Conservation (phyloP, 305 asterid genomes). For the Coffea humblotiana region DNA sequence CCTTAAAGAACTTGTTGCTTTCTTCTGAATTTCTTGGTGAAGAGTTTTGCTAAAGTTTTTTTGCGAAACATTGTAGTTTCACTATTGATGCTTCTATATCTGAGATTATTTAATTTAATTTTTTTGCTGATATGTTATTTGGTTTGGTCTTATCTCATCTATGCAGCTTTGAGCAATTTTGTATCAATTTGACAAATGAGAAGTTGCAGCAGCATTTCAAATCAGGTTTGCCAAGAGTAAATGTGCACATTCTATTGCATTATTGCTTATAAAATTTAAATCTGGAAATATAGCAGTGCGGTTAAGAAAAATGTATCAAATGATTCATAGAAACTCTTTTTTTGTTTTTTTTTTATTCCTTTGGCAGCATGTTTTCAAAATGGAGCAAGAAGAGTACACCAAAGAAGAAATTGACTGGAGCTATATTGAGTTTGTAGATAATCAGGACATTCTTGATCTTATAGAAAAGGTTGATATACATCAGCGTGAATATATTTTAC, state of each 20-base stretch:
- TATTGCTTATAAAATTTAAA: neutral
- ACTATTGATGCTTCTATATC: conserved; percentile 13
- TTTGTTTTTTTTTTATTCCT: neutral
- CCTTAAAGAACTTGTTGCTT: neutral
- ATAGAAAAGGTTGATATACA: conserved; percentile 61
- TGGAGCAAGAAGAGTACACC: conserved; percentile 92
- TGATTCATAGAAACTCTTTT: conserved; percentile 1
- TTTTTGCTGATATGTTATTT: neutral
- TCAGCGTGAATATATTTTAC: neutral
- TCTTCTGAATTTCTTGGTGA: neutral
- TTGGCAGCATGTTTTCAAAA: conserved; percentile 84
- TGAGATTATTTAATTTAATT: neutral
- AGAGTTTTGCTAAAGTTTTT: conserved; percentile 6
- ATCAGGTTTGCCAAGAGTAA: conserved; percentile 52
- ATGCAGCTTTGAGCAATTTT: conserved; percentile 92
- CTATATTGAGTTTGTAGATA: conserved; percentile 75
- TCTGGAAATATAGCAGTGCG: neutral
- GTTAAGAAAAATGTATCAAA: neutral
- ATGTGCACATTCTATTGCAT: neutral
- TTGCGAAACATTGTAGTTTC: conserved; percentile 13
- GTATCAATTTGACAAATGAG: conserved; percentile 88
- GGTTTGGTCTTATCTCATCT: conserved; percentile 13
- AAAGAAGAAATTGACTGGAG: conserved; percentile 93
- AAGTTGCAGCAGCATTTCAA: conserved; percentile 93
- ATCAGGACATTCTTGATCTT: conserved; percentile 88